Conservation (phyloP, 345 rosid genomes). For the Salix arbutifolia region DNA sequence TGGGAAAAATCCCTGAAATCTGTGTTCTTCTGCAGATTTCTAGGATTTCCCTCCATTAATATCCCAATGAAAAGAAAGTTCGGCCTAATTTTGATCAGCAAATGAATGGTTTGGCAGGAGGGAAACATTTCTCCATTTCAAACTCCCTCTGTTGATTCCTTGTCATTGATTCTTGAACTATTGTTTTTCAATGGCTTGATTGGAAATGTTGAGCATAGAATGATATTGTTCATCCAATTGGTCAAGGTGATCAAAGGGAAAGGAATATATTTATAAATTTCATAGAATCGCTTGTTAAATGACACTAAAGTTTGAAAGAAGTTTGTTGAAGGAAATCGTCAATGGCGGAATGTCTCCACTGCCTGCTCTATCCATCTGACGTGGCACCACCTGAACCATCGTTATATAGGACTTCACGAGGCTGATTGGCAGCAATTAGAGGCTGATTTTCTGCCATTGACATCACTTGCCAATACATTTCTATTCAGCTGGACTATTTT, state of each 20-base stretch:
- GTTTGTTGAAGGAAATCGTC: slow-evolving; percentile 15
- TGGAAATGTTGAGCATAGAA: background rate
- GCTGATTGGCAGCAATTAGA: too few relatives aligned
- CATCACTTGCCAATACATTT: too few relatives aligned
- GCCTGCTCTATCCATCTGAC: slow-evolving; percentile 65
- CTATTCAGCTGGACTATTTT: too few relatives aligned
- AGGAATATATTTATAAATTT: too few relatives aligned
- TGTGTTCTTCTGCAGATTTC: background rate
- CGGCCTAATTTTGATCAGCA: too few relatives aligned
- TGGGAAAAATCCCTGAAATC: background rate
- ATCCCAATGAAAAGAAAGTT: background rate
- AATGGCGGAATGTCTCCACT: slow-evolving; percentile 81
- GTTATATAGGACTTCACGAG: too few relatives aligned
- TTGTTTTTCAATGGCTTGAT: background rate
- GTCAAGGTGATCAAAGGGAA: too few relatives aligned
- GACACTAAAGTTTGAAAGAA: too few relatives aligned
- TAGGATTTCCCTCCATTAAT: background rate
- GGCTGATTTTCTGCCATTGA: too few relatives aligned
- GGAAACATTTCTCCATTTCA: background rate
- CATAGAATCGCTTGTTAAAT: too few relatives aligned
- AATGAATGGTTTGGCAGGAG: too few relatives aligned
- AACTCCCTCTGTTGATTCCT: background rate
- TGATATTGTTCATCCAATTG: background rate
- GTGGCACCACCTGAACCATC: too few relatives aligned
- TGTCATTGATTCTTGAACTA: background rate